A percentile compares a stretch with the other conserved stretches of the same genome.
Conservation (phyloP, 345 rosid genomes). For the Populus ilicifolia region DNA sequence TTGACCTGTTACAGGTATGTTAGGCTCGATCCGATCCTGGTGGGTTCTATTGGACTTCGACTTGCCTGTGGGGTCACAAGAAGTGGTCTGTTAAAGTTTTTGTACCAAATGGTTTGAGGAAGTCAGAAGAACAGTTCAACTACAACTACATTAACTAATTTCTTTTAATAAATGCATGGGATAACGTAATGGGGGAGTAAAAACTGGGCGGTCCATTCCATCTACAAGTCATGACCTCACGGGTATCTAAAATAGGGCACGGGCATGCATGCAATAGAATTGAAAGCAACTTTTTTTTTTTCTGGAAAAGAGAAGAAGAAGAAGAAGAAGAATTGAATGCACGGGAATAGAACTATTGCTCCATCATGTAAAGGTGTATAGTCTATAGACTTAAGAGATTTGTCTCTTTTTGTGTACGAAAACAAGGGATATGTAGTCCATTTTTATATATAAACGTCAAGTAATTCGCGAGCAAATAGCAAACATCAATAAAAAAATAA, state of each 20-base stretch:
- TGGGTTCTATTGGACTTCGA: neutral
- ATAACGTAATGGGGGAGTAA: constrained; percentile 4
- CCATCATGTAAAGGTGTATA: neutral
- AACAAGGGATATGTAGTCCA: neutral
- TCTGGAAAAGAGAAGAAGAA: too few relatives aligned
- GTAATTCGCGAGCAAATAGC: neutral
- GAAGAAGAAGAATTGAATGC: neutral
- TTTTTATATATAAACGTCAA: too few relatives aligned
- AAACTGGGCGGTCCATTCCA: constrained; percentile 21
- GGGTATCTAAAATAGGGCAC: neutral
- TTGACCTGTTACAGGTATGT: neutral
- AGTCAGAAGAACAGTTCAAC: constrained; percentile 56
- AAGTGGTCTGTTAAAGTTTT: neutral
- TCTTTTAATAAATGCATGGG: neutral
- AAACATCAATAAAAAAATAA: neutral
- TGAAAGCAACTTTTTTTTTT: neutral
- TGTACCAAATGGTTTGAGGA: constrained; percentile 11
- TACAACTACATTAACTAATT: constrained; percentile 27
- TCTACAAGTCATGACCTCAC: neutral
- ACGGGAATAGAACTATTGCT: too few relatives aligned
- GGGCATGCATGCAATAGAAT: neutral
- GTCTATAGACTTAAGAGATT: neutral
- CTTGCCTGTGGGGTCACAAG: neutral
- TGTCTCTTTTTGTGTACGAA: too few relatives aligned
- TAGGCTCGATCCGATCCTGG: constrained; percentile 21